A percentile compares a stretch with the other conserved stretches of the same genome.
phyloP scores from a whole-genome alignment of 2,329 filamentous ascomycete genomes.

The Diplodia intermedia region DNA sequence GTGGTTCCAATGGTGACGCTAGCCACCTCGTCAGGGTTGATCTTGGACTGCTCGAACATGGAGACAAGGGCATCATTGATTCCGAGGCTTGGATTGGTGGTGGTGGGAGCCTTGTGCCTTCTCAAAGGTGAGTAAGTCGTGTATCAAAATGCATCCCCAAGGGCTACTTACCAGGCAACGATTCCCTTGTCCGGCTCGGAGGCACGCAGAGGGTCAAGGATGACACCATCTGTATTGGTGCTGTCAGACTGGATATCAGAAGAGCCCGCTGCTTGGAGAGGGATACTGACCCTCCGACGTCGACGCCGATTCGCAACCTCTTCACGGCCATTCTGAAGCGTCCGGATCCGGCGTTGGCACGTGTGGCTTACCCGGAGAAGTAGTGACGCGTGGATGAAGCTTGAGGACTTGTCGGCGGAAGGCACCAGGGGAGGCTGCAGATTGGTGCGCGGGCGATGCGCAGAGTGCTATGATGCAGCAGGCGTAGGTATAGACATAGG shows the following conservation, averaged over 20 bases:
- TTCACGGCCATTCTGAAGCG: constrained; percentile 1
- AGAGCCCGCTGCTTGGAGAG: no score
- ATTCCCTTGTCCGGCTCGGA: constrained; percentile 39
- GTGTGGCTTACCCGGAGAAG: constrained; percentile 18
- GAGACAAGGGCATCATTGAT: constrained; percentile 49
- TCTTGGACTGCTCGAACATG: constrained; percentile 45
- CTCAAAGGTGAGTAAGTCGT: neutral
- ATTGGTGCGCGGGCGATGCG: neutral
- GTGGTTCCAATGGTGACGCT: constrained; percentile 51
- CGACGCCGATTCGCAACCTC: constrained; percentile 42
- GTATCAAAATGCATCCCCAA: no score
- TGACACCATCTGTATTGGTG: constrained; percentile 49
- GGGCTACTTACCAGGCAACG: constrained; percentile 31
- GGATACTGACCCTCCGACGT: constrained; percentile 45
- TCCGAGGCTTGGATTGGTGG: constrained; percentile 51
- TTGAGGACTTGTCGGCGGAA: no score
- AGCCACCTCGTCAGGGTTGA: constrained; percentile 27
- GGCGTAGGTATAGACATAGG: neutral
- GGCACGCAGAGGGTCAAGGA: constrained; percentile 41
- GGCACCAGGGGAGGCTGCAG: no score
- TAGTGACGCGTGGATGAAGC: neutral
- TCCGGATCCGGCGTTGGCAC: neutral
- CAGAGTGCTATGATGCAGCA: neutral
- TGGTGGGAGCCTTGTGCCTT: constrained; percentile 48
- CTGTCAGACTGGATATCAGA: neutral